Percentiles rank a stretch among this genome's conserved stretches.
Evolutionary conservation across 2,329 filamentous ascomycete genomes (phyloP).

Genomic region (Boeremia lycopersici): DNA sequence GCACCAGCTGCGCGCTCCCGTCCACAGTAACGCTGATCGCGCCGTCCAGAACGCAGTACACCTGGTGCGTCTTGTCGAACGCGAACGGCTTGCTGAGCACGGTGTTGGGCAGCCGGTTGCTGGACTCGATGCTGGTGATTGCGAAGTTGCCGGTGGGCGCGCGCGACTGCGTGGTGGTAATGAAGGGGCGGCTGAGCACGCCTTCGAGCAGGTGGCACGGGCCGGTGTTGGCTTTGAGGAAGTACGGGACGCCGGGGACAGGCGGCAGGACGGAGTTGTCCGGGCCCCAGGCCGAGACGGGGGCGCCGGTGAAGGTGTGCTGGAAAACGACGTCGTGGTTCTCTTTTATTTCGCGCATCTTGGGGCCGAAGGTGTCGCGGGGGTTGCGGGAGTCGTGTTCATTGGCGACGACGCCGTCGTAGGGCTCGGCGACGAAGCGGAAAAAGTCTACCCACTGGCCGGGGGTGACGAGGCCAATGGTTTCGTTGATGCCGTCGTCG

Average conservation of each 20-base stretch:
- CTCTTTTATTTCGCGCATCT: constrained; percentile 26
- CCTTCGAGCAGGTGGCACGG: constrained; percentile 25
- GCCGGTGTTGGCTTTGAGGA: constrained; percentile 26
- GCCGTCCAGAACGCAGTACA: constrained; percentile 24
- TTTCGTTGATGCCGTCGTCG: constrained; percentile 23
- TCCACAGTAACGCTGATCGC: constrained; percentile 18
- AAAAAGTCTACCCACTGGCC: constrained; percentile 32
- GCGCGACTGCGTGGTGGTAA: constrained; percentile 22
- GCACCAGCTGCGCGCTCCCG: constrained; percentile 19
- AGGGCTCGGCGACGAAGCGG: constrained; percentile 23
- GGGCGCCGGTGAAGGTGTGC: constrained; percentile 18
- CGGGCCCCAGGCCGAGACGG: constrained; percentile 14
- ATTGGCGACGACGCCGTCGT: constrained; percentile 25
- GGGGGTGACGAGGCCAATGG: constrained; percentile 26
- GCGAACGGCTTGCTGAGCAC: constrained; percentile 18
- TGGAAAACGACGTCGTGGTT: constrained; percentile 28
- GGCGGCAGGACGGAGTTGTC: constrained; percentile 18
- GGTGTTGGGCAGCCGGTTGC: constrained; percentile 13
- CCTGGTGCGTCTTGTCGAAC: constrained; percentile 24
- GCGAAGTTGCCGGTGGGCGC: constrained; percentile 23
- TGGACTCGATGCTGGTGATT: constrained; percentile 28
- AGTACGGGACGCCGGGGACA: constrained; percentile 17
- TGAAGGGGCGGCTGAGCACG: constrained; percentile 21
- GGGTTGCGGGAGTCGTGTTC: constrained; percentile 23
- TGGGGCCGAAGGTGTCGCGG: constrained; percentile 19